phyloP scores from a whole-genome alignment of 768 basidiomycete genomes.

The Collybiopsis confluens region DNA sequence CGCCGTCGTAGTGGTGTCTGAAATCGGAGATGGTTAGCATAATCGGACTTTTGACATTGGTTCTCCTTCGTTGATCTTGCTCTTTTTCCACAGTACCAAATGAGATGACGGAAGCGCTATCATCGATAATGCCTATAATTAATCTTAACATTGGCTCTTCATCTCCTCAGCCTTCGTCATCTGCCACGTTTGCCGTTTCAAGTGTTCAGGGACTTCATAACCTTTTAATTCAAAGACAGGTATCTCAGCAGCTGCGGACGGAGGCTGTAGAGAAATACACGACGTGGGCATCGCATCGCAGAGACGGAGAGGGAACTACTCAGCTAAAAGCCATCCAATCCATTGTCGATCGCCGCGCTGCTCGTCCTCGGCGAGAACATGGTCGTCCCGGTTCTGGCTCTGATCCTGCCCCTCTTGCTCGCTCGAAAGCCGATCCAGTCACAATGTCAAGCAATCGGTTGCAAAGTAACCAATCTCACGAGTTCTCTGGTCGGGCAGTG shows the following conservation, averaged over 20 bases:
- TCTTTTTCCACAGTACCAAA: background rate
- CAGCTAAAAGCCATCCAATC: background rate
- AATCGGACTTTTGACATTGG: no score
- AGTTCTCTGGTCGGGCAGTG: no score
- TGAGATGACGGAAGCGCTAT: background rate
- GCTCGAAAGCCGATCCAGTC: background rate
- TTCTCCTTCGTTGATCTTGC: background rate
- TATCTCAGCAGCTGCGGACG: background rate
- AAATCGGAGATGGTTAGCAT: background rate
- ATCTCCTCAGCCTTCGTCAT: background rate
- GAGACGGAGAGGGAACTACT: background rate
- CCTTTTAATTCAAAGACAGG: background rate
- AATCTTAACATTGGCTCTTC: background rate
- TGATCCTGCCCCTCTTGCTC: background rate
- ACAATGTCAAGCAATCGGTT: background rate
- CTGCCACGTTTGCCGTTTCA: background rate
- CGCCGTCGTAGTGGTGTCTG: background rate
- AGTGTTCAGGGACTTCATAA: background rate
- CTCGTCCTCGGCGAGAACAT: background rate
- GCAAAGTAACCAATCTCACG: no score
- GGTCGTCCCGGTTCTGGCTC: no score
- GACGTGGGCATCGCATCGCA: background rate
- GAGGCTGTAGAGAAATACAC: constrained; percentile 2
- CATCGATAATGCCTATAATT: background rate
- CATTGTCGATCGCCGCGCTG: background rate